phyloP scores from a whole-genome alignment of 495 filamentous ascomycete species.

The Aspergillus indologenus region DNA sequence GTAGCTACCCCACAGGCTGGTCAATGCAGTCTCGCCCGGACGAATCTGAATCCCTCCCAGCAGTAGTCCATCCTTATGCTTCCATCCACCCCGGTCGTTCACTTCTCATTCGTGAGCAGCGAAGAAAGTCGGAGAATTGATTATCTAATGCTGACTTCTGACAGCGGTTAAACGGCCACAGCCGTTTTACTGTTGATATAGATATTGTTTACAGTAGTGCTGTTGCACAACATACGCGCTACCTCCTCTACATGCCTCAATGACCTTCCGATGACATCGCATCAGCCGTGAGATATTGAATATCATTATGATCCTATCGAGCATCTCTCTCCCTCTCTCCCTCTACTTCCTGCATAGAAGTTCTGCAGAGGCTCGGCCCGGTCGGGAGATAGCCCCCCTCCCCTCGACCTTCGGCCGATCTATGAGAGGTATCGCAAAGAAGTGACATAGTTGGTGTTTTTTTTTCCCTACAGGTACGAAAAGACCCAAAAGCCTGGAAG shows the following conservation, averaged over 20 bases:
- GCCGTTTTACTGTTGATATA: neutral
- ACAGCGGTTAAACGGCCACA: neutral
- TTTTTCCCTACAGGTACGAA: neutral
- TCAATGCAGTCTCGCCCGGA: neutral
- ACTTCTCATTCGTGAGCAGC: neutral
- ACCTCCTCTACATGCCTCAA: neutral
- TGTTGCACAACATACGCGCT: constrained; percentile 14
- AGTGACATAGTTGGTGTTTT: constrained; percentile 4
- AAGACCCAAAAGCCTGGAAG: neutral
- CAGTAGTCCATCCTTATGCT: neutral
- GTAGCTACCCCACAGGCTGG: neutral
- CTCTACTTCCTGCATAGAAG: neutral
- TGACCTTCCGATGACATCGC: neutral
- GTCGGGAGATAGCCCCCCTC: constrained; percentile 14
- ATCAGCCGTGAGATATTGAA: too few species aligned
- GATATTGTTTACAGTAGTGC: constrained; percentile 1
- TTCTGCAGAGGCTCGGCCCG: constrained; percentile 25
- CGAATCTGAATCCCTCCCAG: neutral
- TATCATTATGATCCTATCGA: neutral
- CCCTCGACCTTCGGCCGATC: constrained; percentile 8
- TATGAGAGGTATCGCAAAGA: neutral
- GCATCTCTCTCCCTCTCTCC: neutral
- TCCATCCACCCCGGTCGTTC: neutral
- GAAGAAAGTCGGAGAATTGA: constrained; percentile 11
- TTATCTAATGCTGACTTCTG: constrained; percentile 4